Evolutionary conservation across 2,329 filamentous ascomycete species (phyloP).

Genomic region (Pseudogymnoascus sp.): DNA sequence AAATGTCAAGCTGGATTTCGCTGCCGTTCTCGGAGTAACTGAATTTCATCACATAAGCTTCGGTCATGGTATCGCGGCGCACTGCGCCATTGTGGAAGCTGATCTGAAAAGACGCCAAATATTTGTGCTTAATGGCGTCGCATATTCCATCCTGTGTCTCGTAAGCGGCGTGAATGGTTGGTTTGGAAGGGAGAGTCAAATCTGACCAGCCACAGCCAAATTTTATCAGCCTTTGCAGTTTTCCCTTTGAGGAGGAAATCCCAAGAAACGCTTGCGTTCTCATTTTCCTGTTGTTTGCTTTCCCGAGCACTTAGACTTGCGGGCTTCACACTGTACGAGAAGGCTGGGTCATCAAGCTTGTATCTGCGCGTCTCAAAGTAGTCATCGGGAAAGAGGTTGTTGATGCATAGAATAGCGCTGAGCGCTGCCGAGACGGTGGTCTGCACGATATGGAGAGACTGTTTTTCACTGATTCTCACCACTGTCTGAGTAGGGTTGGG

Average conservation of each 20-base stretch:
- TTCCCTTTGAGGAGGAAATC: neutral
- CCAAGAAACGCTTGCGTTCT: neutral
- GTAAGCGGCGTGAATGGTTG: neutral
- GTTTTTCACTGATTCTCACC: neutral
- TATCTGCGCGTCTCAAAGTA: neutral
- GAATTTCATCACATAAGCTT: constrained; percentile 4
- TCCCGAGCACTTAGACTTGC: neutral
- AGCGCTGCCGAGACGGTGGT: constrained; percentile 7
- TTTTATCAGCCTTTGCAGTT: neutral
- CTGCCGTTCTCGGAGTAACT: neutral
- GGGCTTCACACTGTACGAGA: neutral
- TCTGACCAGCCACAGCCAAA: neutral
- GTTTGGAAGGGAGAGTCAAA: neutral
- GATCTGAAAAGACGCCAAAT: constrained; percentile 5
- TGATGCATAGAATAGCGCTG: neutral
- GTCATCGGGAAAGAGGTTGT: neutral
- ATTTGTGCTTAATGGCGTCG: constrained; percentile 8
- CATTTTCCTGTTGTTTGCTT: neutral
- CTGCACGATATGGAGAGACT: constrained; percentile 9
- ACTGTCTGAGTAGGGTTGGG: neutral
- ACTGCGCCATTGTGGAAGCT: constrained; percentile 4
- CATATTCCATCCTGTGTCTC: neutral
- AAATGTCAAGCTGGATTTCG: neutral
- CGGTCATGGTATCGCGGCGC: neutral
- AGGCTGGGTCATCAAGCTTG: neutral